Percentiles rank a stretch among this genome's conserved stretches.
Conservation (phyloP, 2,329 filamentous ascomycete species). For the Colletotrichum abscissum region DNA sequence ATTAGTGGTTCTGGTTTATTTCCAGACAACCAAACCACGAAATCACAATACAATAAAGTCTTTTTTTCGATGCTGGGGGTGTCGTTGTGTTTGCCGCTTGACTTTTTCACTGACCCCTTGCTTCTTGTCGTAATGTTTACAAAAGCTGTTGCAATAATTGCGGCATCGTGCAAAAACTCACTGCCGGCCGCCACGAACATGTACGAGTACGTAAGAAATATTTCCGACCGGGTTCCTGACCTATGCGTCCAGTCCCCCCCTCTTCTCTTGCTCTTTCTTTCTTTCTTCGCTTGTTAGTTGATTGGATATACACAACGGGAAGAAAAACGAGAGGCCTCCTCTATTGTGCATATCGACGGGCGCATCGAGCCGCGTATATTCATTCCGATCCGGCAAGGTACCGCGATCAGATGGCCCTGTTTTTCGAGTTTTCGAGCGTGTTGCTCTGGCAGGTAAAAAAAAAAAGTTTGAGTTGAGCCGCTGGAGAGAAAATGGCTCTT, state of each 20-base stretch:
- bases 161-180: slow-evolving; percentile 8
- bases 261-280: no score
- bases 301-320: background rate
- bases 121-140: background rate
- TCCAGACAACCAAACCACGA: background rate
- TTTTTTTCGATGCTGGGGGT: background rate
- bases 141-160: slow-evolving; percentile 23
- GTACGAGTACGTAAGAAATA: background rate
- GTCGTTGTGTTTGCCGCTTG: background rate
- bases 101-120: background rate
- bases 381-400: slow-evolving; percentile 1
- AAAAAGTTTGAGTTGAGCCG: no score
- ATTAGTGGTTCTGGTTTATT: no score
- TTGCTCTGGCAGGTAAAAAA: background rate
- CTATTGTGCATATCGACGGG: slow-evolving; percentile 11
- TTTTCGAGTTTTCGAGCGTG: background rate
- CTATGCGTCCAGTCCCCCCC: no score
- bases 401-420: background rate
- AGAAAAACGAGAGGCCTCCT: slow-evolving; percentile 9
- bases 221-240: no score
- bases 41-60: background rate
- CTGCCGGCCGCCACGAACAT: background rate
- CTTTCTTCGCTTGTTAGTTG: no score
- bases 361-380: slow-evolving; percentile 2
- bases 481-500: slow-evolving; percentile 11